phyloP scores from a whole-genome alignment of 1,139 yeast species.

The Zygosaccharomyces pseudobailii region DNA sequence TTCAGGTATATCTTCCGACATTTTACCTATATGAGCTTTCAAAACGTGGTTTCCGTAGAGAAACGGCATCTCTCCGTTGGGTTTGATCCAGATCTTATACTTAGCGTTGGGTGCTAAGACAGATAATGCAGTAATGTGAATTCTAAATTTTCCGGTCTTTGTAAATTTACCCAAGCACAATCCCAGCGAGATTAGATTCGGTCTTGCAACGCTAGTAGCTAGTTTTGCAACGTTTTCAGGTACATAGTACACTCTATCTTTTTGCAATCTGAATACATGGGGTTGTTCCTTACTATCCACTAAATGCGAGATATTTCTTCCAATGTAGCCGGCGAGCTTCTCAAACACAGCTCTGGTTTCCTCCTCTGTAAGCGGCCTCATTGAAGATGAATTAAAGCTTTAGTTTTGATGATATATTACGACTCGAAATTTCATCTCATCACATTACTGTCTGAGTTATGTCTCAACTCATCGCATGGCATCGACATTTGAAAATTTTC shows the following conservation, averaged over 20 bases:
- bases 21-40: slow-evolving; percentile 94
- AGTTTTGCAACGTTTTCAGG: slow-evolving; percentile 74
- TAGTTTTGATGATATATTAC: not conserved
- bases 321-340: slow-evolving; percentile 92
- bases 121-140: slow-evolving; percentile 88
- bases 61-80: slow-evolving; percentile 98
- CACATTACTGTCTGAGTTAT: not conserved
- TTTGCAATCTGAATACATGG: slow-evolving; percentile 91
- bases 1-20: slow-evolving; percentile 97
- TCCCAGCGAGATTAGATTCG: slow-evolving; percentile 87
- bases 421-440: not conserved
- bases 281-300: slow-evolving; percentile 88
- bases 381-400: slow-evolving; percentile 27
- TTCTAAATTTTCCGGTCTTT: slow-evolving; percentile 91
- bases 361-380: slow-evolving; percentile 96
- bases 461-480: slow-evolving; percentile 16
- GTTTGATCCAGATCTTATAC: slow-evolving; percentile 93
- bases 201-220: slow-evolving; percentile 88
- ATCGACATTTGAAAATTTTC: slow-evolving; percentile 11
- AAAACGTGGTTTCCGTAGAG: slow-evolving; percentile 93
- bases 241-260: slow-evolving; percentile 93
- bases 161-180: slow-evolving; percentile 95
- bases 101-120: slow-evolving; percentile 83
- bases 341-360: slow-evolving; percentile 96
- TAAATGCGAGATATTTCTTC: slow-evolving; percentile 86